Conservation (phyloP, 2,329 filamentous ascomycete genomes). For the Colletotrichum sp. region DNA sequence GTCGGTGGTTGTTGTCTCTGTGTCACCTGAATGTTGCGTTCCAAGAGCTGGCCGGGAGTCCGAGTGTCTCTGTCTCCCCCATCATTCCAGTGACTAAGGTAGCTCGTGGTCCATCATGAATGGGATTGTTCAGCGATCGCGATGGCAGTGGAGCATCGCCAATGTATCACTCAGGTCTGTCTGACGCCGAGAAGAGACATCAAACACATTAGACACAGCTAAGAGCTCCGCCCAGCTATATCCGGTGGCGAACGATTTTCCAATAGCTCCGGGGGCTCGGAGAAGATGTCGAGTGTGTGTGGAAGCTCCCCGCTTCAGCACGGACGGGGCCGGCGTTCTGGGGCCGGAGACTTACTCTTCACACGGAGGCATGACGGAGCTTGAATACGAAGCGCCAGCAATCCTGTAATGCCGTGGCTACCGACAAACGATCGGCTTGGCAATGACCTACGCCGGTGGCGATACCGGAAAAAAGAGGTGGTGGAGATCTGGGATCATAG, state of each 20-base stretch:
- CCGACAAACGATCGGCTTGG: constrained; percentile 2
- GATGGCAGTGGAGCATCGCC: not conserved
- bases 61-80: not conserved
- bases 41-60: not conserved
- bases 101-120: not conserved
- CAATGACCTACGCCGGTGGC: not conserved
- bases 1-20: not conserved
- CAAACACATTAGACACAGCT: not conserved
- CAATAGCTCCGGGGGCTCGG: not conserved
- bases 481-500: not conserved
- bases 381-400: not conserved
- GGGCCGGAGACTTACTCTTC: not conserved
- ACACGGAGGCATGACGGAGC: not conserved
- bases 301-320: not conserved
- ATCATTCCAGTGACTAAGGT: not conserved
- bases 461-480: not conserved
- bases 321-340: constrained; percentile 12
- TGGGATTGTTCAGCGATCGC: not conserved
- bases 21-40: not conserved
- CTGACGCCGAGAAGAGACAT: not conserved
- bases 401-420: not conserved
- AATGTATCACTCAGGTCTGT: not conserved
- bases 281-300: not conserved
- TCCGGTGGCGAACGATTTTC: not conserved
- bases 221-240: not conserved